Conservation (phyloP, 192 early-diverging fungal species). For the Chytriomyces confervae region DNA sequence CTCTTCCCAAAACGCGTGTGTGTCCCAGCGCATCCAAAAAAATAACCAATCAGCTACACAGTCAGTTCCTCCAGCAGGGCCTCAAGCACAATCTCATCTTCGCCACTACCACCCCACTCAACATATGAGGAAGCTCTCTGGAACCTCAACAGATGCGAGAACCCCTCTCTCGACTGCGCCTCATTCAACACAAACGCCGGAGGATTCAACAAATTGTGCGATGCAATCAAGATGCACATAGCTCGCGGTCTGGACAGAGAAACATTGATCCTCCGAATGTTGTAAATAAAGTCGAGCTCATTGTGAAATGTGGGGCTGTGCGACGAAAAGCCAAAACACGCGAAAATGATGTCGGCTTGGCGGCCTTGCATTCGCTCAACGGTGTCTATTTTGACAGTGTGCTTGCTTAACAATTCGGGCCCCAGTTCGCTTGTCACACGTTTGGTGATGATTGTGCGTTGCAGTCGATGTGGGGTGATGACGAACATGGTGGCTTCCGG, state of each 20-base stretch:
- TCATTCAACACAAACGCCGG: constrained; percentile 22
- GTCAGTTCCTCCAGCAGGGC: not conserved
- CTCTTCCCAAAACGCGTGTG: too few species aligned
- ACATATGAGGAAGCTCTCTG: not conserved
- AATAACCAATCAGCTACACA: too few species aligned
- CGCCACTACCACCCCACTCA: constrained; percentile 10
- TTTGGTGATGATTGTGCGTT: constrained; percentile 20
- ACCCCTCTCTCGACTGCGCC: constrained; percentile 25
- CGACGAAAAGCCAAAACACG: constrained; percentile 57
- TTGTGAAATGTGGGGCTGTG: constrained; percentile 34
- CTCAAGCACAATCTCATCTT: not conserved
- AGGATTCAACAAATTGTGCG: constrained; percentile 24
- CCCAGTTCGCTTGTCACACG: not conserved
- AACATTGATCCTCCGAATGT: constrained; percentile 45
- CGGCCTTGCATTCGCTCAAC: constrained; percentile 49
- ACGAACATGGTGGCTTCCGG: constrained; percentile 36
- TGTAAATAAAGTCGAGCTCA: constrained; percentile 44
- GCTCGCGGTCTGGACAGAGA: constrained; percentile 44
- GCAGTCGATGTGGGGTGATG: constrained; percentile 46
- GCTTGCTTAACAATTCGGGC: not conserved
- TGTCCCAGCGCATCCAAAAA: too few species aligned
- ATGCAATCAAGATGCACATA: constrained; percentile 40
- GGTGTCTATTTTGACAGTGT: constrained; percentile 41
- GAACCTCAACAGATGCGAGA: constrained; percentile 39
- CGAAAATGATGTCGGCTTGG: constrained; percentile 64